Percentiles rank a stretch among this genome's conserved stretches.
Conservation (phyloP, 106 monocot species). For the Allium sativum region DNA sequence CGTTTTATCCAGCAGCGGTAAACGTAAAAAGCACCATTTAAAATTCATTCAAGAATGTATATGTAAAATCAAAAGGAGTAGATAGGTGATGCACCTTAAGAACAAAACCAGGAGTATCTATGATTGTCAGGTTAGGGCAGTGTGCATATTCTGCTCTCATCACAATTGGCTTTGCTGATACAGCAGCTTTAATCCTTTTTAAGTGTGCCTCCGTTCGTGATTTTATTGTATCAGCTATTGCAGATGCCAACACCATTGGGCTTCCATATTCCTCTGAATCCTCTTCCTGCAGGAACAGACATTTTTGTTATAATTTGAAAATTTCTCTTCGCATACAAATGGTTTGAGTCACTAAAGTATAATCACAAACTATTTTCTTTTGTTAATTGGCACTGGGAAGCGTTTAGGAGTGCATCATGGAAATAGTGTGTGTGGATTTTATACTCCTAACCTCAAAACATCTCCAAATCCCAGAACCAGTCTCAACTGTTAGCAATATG, state of each 20-base stretch:
- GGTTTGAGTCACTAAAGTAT: too few species aligned
- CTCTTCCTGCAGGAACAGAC: conserved; percentile 49
- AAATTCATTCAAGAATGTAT: not conserved
- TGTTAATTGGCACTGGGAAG: too few species aligned
- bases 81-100: conserved; percentile 50
- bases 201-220: conserved; percentile 77
- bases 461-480: too few species aligned
- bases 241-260: conserved; percentile 57
- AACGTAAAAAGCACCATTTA: not conserved
- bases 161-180: conserved; percentile 84
- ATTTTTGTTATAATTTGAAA: not conserved
- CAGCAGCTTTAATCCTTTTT: conserved; percentile 55
- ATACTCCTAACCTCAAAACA: too few species aligned
- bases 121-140: conserved; percentile 96
- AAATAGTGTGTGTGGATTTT: too few species aligned
- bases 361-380: too few species aligned
- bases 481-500: too few species aligned
- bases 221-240: conserved; percentile 82
- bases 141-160: conserved; percentile 98
- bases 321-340: too few species aligned
- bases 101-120: conserved; percentile 98
- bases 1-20: too few species aligned
- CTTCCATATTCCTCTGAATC: conserved; percentile 94
- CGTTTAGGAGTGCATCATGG: too few species aligned
- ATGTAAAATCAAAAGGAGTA: not conserved